Evolutionary conservation across 768 basidiomycete genomes (phyloP).

Genomic region (Boletus subcaerulescens): DNA sequence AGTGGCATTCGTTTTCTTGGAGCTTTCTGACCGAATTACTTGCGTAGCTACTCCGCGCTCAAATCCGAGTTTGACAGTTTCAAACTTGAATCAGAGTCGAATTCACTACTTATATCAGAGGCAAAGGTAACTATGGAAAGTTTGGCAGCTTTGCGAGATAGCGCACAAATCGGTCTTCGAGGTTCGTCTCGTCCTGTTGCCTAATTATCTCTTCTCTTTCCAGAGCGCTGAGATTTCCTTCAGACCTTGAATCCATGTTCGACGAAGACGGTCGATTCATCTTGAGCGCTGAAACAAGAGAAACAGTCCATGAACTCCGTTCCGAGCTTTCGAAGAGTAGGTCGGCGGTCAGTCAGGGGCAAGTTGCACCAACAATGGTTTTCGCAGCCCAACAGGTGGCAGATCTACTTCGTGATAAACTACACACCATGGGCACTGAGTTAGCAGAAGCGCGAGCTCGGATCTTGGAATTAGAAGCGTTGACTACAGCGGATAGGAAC

Average conservation of each 20-base stretch:
- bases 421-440: slow-evolving; percentile 41
- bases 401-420: slow-evolving; percentile 46
- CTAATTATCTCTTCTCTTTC: neutral
- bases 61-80: slow-evolving; percentile 30
- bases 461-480: slow-evolving; percentile 36
- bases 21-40: neutral
- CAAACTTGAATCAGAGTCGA: slow-evolving; percentile 22
- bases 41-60: slow-evolving; percentile 28
- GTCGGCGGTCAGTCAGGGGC: slow-evolving; percentile 2
- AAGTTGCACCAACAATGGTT: slow-evolving; percentile 2
- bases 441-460: slow-evolving; percentile 41
- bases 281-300: slow-evolving; percentile 24
- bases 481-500: slow-evolving; percentile 19
- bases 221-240: neutral
- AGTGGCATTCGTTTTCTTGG: neutral
- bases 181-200: slow-evolving; percentile 21
- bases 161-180: slow-evolving; percentile 20
- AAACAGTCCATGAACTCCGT: slow-evolving; percentile 33
- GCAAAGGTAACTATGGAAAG: slow-evolving; percentile 27
- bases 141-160: slow-evolving; percentile 22
- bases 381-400: slow-evolving; percentile 45
- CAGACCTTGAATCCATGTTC: slow-evolving; percentile 31
- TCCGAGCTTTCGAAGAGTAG: slow-evolving; percentile 36
- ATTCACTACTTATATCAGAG: slow-evolving; percentile 20
- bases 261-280: slow-evolving; percentile 28